phyloP scores from a whole-genome alignment of 768 basidiomycete genomes.

The Mycena capillaripes region DNA sequence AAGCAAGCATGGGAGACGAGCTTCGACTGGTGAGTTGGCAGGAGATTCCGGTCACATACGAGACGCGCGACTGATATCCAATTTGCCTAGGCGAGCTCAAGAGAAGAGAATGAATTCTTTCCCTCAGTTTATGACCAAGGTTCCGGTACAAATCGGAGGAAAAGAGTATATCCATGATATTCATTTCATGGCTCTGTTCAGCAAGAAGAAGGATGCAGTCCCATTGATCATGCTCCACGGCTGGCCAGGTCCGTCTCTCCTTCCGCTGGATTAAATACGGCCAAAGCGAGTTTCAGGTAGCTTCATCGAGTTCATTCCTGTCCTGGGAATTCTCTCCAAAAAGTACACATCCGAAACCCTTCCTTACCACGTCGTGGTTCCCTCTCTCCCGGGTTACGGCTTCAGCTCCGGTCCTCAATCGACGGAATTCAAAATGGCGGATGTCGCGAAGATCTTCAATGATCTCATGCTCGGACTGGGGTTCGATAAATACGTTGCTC shows the following conservation, averaged over 20 bases:
- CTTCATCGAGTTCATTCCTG: slow-evolving; percentile 22
- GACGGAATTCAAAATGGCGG: slow-evolving; percentile 16
- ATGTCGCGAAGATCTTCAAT: slow-evolving; percentile 23
- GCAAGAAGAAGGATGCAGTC: slow-evolving; percentile 21
- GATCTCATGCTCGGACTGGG: slow-evolving; percentile 18
- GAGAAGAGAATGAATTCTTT: slow-evolving; percentile 17
- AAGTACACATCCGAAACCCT: slow-evolving; percentile 21
- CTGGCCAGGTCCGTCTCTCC: slow-evolving; percentile 23
- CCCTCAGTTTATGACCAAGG: slow-evolving; percentile 18
- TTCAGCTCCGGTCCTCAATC: slow-evolving; percentile 22
- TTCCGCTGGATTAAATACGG: slow-evolving; percentile 8
- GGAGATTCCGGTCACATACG: slow-evolving; percentile 6
- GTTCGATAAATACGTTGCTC: slow-evolving; percentile 21
- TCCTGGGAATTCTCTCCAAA: slow-evolving; percentile 20
- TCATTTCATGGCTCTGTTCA: slow-evolving; percentile 20
- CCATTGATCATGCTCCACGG: slow-evolving; percentile 20
- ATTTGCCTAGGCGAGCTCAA: slow-evolving; percentile 21
- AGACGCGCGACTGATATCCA: slow-evolving; percentile 21
- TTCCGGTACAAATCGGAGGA: slow-evolving; percentile 16
- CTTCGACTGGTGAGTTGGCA: slow-evolving; percentile 20
- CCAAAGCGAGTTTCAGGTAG: slow-evolving; percentile 17
- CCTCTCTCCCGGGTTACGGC: slow-evolving; percentile 18
- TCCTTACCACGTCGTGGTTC: slow-evolving; percentile 19
- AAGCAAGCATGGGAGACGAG: slow-evolving; percentile 24
- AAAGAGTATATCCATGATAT: slow-evolving; percentile 24